phyloP scores from a whole-genome alignment of 768 basidiomycete genomes.

The Clitopilus passeckerianus region DNA sequence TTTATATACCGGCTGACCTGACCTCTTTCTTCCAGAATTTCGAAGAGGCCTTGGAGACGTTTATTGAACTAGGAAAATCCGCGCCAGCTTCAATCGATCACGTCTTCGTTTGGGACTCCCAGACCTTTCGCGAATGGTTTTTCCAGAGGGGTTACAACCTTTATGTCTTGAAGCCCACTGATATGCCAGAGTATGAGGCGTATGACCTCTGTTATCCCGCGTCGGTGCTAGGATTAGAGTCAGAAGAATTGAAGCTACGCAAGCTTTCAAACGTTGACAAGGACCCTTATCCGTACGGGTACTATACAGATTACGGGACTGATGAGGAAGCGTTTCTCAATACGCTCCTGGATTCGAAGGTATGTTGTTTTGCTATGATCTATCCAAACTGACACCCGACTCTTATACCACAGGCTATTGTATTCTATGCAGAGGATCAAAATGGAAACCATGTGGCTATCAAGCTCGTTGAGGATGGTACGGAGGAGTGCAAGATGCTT shows the following conservation, averaged over 20 bases:
- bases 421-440: slow-evolving; percentile 5
- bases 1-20: too few relatives aligned
- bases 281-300: too few relatives aligned
- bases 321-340: too few relatives aligned
- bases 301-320: too few relatives aligned
- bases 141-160: background rate
- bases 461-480: slow-evolving; percentile 2
- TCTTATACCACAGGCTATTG: background rate
- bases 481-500: slow-evolving; percentile 1
- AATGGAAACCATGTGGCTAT: slow-evolving; percentile 5
- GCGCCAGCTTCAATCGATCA: background rate
- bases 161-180: background rate
- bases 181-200: background rate
- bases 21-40: background rate
- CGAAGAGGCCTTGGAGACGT: background rate
- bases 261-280: too few relatives aligned
- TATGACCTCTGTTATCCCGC: background rate
- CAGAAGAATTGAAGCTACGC: too few relatives aligned
- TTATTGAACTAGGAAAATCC: background rate
- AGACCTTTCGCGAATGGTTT: background rate
- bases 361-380: too few relatives aligned
- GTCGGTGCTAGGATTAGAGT: background rate
- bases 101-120: background rate
- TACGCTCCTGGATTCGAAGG: too few relatives aligned
- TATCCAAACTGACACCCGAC: background rate